Conservation (phyloP, 1,284 basidiomycete genomes). For the Hymenochaete sp. region DNA sequence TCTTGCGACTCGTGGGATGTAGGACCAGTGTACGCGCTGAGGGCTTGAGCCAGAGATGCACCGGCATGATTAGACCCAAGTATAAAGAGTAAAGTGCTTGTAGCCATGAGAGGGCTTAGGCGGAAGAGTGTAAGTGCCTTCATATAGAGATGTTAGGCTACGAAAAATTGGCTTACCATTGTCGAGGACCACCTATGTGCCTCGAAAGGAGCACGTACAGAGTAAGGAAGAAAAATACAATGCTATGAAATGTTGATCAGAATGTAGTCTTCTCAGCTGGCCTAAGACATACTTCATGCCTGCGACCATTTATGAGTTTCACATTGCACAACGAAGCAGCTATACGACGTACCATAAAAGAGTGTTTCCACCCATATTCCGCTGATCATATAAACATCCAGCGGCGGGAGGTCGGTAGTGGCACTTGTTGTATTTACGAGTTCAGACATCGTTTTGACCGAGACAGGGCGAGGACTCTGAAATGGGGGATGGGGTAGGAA, state of each 20-base stretch:
- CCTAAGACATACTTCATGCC: neutral
- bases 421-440: too few relatives aligned
- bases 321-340: neutral
- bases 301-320: neutral
- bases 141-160: neutral
- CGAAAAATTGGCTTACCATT: neutral
- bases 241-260: neutral
- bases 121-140: neutral
- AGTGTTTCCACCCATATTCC: constrained; percentile 3
- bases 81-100: neutral
- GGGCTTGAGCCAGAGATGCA: neutral
- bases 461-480: too few relatives aligned
- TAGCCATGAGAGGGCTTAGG: neutral
- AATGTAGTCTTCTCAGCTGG: too few relatives aligned
- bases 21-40: too few relatives aligned
- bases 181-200: neutral
- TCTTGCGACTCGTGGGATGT: too few relatives aligned
- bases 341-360: neutral
- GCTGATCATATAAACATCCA: neutral
- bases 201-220: neutral
- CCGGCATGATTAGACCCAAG: neutral
- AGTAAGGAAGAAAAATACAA: neutral
- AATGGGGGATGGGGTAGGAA: too few relatives aligned
- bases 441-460: too few relatives aligned
- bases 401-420: constrained; percentile 4